These are phyloP conservation scores for Fomitiporia mediterranea DNA, from an alignment of 1,284 basidiomycete genomes.

Conservation along the genomic window DNA sequence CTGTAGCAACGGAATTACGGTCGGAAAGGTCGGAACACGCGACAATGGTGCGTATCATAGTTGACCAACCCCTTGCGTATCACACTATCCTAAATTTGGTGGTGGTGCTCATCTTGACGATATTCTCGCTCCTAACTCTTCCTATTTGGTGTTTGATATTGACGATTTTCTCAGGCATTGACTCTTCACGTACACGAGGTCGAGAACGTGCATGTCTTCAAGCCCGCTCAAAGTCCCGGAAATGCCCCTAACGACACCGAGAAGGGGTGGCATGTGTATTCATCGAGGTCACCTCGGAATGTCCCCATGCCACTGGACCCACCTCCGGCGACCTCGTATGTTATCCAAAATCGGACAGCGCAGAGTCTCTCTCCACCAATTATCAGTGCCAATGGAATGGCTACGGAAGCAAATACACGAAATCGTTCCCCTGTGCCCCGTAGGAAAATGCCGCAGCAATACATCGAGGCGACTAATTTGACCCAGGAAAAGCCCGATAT, in stretches of 20 bases:
- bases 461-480: neutral
- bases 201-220: neutral
- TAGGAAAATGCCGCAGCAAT: neutral
- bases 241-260: neutral
- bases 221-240: neutral
- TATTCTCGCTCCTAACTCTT: neutral
- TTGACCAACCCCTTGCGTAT: neutral
- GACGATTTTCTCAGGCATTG: slow-evolving; percentile 2
- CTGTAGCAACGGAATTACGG: neutral
- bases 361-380: neutral
- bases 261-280: neutral
- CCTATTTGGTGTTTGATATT: neutral
- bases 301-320: neutral
- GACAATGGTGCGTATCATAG: slow-evolving; percentile 6
- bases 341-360: neutral
- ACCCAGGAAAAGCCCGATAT: slow-evolving; percentile 1
- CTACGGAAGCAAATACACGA: neutral
- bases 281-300: neutral
- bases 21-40: neutral
- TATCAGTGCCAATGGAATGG: neutral
- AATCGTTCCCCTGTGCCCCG: slow-evolving; percentile 10
- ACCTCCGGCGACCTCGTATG: neutral
- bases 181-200: slow-evolving; percentile 12
- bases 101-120: too few relatives aligned
- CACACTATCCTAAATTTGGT: too few relatives aligned